Evolutionary conservation across 805 yeast species (phyloP).

Genomic region (Lipomyces sp.): DNA sequence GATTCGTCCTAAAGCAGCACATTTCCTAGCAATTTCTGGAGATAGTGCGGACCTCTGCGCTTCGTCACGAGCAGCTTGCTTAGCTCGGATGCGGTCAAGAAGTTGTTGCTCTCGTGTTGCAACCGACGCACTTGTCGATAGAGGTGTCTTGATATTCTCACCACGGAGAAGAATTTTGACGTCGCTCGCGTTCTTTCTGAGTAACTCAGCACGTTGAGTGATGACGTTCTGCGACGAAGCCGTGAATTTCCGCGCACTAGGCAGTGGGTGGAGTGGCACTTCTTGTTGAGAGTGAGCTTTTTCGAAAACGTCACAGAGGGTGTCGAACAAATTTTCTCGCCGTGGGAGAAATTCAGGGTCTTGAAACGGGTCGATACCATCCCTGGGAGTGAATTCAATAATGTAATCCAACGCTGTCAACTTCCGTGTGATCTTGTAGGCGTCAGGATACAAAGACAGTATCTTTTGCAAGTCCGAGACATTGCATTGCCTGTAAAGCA

Average conservation of each 20-base stretch:
- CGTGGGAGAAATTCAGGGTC: neutral
- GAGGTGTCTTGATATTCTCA: neutral
- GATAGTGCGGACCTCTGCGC: neutral
- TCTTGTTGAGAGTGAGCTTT: neutral
- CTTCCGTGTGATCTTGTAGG: neutral
- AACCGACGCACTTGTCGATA: neutral
- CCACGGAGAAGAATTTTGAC: neutral
- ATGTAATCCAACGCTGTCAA: neutral
- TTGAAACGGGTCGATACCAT: constrained; percentile 2
- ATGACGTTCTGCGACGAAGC: neutral
- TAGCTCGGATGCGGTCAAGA: constrained; percentile 8
- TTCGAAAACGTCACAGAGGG: neutral
- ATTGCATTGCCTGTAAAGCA: neutral
- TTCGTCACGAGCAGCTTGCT: constrained; percentile 4
- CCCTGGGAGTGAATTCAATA: neutral
- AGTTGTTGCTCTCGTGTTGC: constrained; percentile 6
- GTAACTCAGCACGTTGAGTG: neutral
- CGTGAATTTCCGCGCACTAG: neutral
- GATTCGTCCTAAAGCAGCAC: constrained; percentile 5
- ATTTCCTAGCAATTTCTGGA: neutral
- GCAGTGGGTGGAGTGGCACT: constrained; percentile 1
- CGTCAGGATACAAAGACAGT: constrained; percentile 5
- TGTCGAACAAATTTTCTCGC: neutral
- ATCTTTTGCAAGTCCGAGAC: constrained; percentile 8
- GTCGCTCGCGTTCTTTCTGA: constrained; percentile 7